Conservation (phyloP, 140 eudicot genomes). For the Flaveria floridana region DNA sequence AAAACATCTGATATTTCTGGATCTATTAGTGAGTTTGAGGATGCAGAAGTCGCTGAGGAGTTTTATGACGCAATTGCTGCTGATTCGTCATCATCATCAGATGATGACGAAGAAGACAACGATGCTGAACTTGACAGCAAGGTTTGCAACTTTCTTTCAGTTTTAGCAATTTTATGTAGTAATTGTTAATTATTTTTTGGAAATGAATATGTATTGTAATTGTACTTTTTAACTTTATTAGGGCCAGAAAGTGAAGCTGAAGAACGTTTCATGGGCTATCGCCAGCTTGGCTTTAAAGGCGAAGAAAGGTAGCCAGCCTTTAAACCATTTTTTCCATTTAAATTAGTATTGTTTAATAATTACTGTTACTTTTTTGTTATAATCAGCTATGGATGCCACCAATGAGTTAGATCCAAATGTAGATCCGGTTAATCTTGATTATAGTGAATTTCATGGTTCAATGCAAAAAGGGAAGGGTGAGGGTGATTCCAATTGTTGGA, state of each 20-base stretch:
- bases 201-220: constrained; percentile 19
- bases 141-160: constrained; percentile 42
- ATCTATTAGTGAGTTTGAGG: constrained; percentile 55
- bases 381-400: constrained; percentile 43
- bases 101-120: constrained; percentile 57
- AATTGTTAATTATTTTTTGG: background rate
- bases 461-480: constrained; percentile 73
- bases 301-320: constrained; percentile 49
- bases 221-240: constrained; percentile 29
- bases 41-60: constrained; percentile 56
- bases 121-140: constrained; percentile 49
- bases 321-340: background rate
- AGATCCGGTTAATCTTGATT: constrained; percentile 54
- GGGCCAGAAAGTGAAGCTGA: constrained; percentile 67
- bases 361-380: background rate
- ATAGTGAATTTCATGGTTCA: constrained; percentile 55
- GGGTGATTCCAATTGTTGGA: constrained; percentile 79
- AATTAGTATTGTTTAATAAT: background rate
- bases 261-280: constrained; percentile 84
- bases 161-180: background rate
- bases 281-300: constrained; percentile 52
- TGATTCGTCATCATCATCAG: constrained; percentile 59
- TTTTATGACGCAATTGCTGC: constrained; percentile 81
- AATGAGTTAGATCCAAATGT: constrained; percentile 53
- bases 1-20: constrained; percentile 54